phyloP scores from a whole-genome alignment of 495 filamentous ascomycete species.

The Talaromyces adpressus region DNA sequence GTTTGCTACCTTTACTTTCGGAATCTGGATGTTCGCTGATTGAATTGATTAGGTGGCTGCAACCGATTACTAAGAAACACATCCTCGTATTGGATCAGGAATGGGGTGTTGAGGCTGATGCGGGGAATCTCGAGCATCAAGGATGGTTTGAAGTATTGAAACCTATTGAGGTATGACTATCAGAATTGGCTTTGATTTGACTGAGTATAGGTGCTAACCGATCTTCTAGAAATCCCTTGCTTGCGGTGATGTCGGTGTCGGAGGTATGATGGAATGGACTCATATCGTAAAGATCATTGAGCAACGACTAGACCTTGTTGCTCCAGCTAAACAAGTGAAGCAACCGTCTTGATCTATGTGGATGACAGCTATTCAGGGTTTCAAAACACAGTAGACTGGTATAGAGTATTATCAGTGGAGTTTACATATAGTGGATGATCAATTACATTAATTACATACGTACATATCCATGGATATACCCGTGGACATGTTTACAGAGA shows the following conservation, averaged over 20 bases:
- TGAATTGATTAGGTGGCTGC: constrained; percentile 38
- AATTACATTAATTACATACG: too few relatives aligned
- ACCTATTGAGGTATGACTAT: constrained; percentile 21
- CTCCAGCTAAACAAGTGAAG: not conserved
- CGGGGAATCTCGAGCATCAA: constrained; percentile 14
- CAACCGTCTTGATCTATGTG: too few relatives aligned
- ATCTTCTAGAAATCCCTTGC: constrained; percentile 34
- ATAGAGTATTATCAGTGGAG: not conserved
- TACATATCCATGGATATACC: too few relatives aligned
- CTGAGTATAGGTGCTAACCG: not conserved
- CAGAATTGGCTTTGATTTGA: constrained; percentile 32
- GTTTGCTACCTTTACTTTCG: constrained; percentile 15
- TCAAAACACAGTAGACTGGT: not conserved
- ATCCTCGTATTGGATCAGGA: constrained; percentile 54
- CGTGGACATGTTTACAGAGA: too few relatives aligned
- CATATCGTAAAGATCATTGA: constrained; percentile 54
- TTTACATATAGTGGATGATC: too few relatives aligned
- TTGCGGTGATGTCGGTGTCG: constrained; percentile 61
- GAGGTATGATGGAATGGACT: constrained; percentile 61
- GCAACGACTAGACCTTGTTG: constrained; percentile 12
- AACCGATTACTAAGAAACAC: constrained; percentile 63
- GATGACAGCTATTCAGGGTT: too few relatives aligned
- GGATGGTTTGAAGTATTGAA: constrained; percentile 65
- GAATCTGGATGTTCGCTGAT: not conserved
- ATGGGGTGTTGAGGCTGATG: constrained; percentile 41